These are phyloP conservation scores for Pseudopyricularia javanii DNA, from an alignment of 2,329 filamentous ascomycete species.

Conservation along the genomic window DNA sequence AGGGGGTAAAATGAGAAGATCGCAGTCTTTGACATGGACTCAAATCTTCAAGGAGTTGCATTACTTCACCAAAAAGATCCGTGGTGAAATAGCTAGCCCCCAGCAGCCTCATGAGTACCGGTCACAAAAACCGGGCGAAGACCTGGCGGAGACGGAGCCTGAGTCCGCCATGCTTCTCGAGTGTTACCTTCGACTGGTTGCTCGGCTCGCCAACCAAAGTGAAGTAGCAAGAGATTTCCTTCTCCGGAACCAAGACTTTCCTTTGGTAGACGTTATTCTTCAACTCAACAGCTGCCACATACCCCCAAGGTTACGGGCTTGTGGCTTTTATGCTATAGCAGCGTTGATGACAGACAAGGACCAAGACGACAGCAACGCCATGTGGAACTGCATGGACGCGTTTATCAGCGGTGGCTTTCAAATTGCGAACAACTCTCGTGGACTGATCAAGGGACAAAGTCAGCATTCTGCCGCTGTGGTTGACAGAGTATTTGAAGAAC, in stretches of 20 bases:
- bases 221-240: slow-evolving; percentile 61
- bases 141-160: slow-evolving; percentile 68
- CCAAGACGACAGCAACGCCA: slow-evolving; percentile 49
- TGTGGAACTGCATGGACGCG: slow-evolving; percentile 72
- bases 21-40: slow-evolving; percentile 78
- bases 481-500: slow-evolving; percentile 59
- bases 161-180: slow-evolving; percentile 96
- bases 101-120: slow-evolving; percentile 42
- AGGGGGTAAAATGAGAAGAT: slow-evolving; percentile 67
- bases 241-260: slow-evolving; percentile 37
- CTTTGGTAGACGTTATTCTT: slow-evolving; percentile 48
- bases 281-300: slow-evolving; percentile 68
- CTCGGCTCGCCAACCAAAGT: slow-evolving; percentile 69
- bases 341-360: slow-evolving; percentile 67
- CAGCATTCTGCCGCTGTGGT: slow-evolving; percentile 25
- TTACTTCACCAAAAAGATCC: slow-evolving; percentile 69
- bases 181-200: slow-evolving; percentile 79
- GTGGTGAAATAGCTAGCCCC: slow-evolving; percentile 49
- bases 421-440: slow-evolving; percentile 9
- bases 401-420: slow-evolving; percentile 54
- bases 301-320: slow-evolving; percentile 66
- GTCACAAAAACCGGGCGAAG: slow-evolving; percentile 46
- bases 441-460: slow-evolving; percentile 4
- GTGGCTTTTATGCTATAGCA: slow-evolving; percentile 67
- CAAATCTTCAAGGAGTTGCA: slow-evolving; percentile 87